Conservation (phyloP, 352 stramenopile genomes). For the Globisporangium radiosum region DNA sequence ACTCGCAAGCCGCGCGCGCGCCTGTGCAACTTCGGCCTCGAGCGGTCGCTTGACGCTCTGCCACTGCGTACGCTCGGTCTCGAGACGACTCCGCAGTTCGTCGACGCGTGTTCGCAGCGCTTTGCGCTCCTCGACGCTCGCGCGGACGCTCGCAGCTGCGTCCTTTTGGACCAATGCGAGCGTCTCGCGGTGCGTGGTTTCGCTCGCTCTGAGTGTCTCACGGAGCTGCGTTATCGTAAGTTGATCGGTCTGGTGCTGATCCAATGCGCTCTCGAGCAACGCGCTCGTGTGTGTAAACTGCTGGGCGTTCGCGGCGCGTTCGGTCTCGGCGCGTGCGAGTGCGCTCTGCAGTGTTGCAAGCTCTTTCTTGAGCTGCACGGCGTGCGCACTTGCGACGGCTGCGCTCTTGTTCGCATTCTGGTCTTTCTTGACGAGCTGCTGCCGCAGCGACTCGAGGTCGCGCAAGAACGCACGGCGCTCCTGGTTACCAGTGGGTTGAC, state of each 20-base stretch:
- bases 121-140: slow-evolving; percentile 64
- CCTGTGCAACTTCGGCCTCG: slow-evolving; percentile 48
- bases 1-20: slow-evolving; percentile 33
- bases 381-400: slow-evolving; percentile 47
- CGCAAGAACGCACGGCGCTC: slow-evolving; percentile 59
- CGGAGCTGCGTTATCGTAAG: slow-evolving; percentile 34
- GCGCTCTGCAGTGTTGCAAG: slow-evolving; percentile 49
- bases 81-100: slow-evolving; percentile 56
- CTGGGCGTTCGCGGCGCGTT: slow-evolving; percentile 36
- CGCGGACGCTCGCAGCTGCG: slow-evolving; percentile 38
- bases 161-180: slow-evolving; percentile 52
- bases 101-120: slow-evolving; percentile 57
- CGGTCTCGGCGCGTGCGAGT: slow-evolving; percentile 32
- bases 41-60: slow-evolving; percentile 42
- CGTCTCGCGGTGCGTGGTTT: slow-evolving; percentile 62
- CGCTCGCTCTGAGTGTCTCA: slow-evolving; percentile 46
- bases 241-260: slow-evolving; percentile 71
- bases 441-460: slow-evolving; percentile 64
- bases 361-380: slow-evolving; percentile 75
- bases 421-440: slow-evolving; percentile 77
- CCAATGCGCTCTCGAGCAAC: slow-evolving; percentile 61
- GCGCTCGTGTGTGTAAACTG: slow-evolving; percentile 67
- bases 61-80: slow-evolving; percentile 68
- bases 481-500: slow-evolving; percentile 11
- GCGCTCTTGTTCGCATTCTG: slow-evolving; percentile 37